These are phyloP conservation scores for Bremia lactucae DNA, from an alignment of 352 stramenopile genomes.

Conservation along the genomic window DNA sequence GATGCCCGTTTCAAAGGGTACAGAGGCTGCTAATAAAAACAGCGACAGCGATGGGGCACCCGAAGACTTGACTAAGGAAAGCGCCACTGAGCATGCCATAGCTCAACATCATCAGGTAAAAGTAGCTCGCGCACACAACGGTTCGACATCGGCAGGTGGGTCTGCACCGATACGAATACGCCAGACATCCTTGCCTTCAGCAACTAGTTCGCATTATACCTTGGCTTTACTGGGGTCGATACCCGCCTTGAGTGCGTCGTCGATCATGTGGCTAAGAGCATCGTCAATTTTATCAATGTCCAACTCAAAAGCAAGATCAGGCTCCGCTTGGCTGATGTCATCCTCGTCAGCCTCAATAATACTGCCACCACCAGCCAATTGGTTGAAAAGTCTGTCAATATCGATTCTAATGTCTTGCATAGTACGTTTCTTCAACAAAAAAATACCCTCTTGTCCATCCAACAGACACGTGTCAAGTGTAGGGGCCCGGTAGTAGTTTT, in stretches of 20 bases:
- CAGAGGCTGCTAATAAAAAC: conserved; percentile 17
- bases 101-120: conserved; percentile 40
- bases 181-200: no score
- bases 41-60: conserved; percentile 65
- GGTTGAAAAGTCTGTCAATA: not conserved
- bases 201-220: no score
- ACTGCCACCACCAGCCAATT: not conserved
- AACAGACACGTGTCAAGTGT: not conserved
- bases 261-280: no score
- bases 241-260: no score
- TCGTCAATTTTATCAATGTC: no score
- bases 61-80: conserved; percentile 68
- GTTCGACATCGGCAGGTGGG: no score
- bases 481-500: no score
- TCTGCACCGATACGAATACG: no score
- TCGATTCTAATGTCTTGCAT: conserved; percentile 4
- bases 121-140: conserved; percentile 32
- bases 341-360: not conserved
- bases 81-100: conserved; percentile 40
- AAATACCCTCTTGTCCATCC: conserved; percentile 1
- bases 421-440: not conserved
- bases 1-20: conserved; percentile 21
- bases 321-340: not conserved
- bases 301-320: not conserved
- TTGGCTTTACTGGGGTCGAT: no score